Evolutionary conservation across 2,329 filamentous ascomycete genomes (phyloP).

Genomic region (Colletotrichum filicis): DNA sequence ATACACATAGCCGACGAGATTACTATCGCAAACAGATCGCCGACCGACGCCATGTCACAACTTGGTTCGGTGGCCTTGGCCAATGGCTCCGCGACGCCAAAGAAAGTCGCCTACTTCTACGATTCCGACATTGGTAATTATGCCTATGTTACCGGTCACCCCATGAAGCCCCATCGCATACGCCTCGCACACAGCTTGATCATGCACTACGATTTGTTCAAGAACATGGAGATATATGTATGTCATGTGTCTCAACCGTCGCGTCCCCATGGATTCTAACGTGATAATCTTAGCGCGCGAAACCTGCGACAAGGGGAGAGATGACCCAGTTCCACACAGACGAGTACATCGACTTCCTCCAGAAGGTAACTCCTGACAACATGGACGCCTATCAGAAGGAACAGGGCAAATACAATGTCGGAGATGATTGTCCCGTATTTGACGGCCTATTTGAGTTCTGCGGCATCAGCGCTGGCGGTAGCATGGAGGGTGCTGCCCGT

Average conservation of each 20-base stretch:
- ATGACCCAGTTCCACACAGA: conserved; percentile 94
- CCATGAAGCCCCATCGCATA: conserved; percentile 98
- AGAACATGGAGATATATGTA: conserved; percentile 96
- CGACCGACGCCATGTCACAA: conserved; percentile 34
- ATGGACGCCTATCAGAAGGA: conserved; percentile 95
- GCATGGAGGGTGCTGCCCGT: conserved; percentile 91
- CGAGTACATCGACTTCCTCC: conserved; percentile 95
- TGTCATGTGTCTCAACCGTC: conserved; percentile 57
- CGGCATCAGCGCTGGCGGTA: conserved; percentile 92
- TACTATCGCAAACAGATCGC: background rate
- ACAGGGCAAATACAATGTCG: conserved; percentile 93
- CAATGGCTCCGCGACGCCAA: conserved; percentile 60
- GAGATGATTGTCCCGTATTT: conserved; percentile 97
- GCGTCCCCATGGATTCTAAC: conserved; percentile 2
- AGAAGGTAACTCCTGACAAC: conserved; percentile 96
- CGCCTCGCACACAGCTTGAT: conserved; percentile 95
- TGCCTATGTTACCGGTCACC: conserved; percentile 95
- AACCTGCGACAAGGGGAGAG: conserved; percentile 88
- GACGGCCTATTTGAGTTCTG: conserved; percentile 98
- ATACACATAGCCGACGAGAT: background rate
- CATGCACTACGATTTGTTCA: conserved; percentile 94
- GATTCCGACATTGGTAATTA: conserved; percentile 98
- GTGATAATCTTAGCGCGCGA: conserved; percentile 71
- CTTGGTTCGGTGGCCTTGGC: conserved; percentile 58
- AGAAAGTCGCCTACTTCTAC: conserved; percentile 98